phyloP scores from a whole-genome alignment of 805 yeast genomes.

The Candida easanensis region DNA sequence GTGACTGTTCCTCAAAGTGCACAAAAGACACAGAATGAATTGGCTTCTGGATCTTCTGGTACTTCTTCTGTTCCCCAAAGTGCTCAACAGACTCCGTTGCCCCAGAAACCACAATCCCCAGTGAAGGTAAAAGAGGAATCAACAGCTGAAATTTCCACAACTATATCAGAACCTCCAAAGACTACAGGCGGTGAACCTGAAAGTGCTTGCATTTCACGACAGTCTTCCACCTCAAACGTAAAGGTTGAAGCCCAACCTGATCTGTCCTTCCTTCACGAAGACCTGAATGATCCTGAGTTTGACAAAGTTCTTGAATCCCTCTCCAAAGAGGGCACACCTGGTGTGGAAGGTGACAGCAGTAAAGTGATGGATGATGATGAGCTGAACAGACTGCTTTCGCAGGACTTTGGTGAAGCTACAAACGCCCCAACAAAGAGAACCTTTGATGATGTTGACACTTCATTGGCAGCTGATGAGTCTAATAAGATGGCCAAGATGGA shows the following conservation, averaged over 20 bases:
- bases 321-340: conserved; percentile 28
- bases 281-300: conserved; percentile 26
- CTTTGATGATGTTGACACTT: conserved; percentile 12
- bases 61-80: not conserved
- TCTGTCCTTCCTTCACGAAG: conserved; percentile 8
- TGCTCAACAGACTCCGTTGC: not conserved
- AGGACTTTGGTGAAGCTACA: conserved; percentile 16
- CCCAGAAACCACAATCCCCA: not conserved
- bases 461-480: conserved; percentile 31
- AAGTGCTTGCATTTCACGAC: not conserved
- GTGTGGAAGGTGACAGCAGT: conserved; percentile 12
- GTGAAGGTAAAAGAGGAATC: not conserved
- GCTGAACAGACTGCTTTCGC: conserved; percentile 22
- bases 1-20: no score
- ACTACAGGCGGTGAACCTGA: not conserved
- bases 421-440: conserved; percentile 9
- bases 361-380: conserved; percentile 26
- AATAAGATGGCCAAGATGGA: conserved; percentile 10
- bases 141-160: not conserved
- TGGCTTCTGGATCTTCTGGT: not conserved
- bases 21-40: not conserved
- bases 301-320: conserved; percentile 26
- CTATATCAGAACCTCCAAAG: not conserved
- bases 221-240: not conserved
- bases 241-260: conserved; percentile 1